Evolutionary conservation across 2,329 filamentous ascomycete genomes (phyloP).

Genomic region (Hymenotorrendiella dingleyae): DNA sequence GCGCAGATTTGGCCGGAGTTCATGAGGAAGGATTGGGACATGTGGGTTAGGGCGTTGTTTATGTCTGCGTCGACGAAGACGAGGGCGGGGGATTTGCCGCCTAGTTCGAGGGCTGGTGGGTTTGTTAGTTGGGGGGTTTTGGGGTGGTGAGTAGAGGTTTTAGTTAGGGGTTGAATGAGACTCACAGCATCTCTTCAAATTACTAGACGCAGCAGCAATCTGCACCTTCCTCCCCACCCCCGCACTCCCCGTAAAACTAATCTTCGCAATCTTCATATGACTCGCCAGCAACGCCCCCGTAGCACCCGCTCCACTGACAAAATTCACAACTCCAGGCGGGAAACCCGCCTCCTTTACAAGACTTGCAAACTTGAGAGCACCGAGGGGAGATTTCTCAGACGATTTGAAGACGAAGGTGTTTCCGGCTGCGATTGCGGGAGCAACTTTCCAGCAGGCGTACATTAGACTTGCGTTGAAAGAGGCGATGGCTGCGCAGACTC

Average conservation of each 20-base stretch:
- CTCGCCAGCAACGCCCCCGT: slow-evolving; percentile 33
- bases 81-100: slow-evolving; percentile 38
- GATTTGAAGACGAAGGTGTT: slow-evolving; percentile 57
- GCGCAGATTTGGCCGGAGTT: slow-evolving; percentile 73
- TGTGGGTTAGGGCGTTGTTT: slow-evolving; percentile 41
- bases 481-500: slow-evolving; percentile 49
- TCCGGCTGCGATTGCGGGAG: slow-evolving; percentile 53
- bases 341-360: slow-evolving; percentile 23
- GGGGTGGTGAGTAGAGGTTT: no score
- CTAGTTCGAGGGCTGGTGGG: slow-evolving; percentile 39
- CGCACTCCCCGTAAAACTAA: slow-evolving; percentile 38
- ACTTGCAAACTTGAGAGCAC: slow-evolving; percentile 41
- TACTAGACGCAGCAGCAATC: slow-evolving; percentile 35
- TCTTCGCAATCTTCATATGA: slow-evolving; percentile 35
- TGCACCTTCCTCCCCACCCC: slow-evolving; percentile 35
- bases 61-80: slow-evolving; percentile 40
- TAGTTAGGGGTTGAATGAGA: no score
- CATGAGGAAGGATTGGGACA: slow-evolving; percentile 48
- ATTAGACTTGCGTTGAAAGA: slow-evolving; percentile 51
- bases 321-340: slow-evolving; percentile 37
- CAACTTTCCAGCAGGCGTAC: slow-evolving; percentile 47
- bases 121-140: no score
- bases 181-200: slow-evolving; percentile 38
- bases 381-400: slow-evolving; percentile 56
- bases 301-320: slow-evolving; percentile 35